phyloP scores from a whole-genome alignment of 352 stramenopile genomes.

The Pythium aquatile region DNA sequence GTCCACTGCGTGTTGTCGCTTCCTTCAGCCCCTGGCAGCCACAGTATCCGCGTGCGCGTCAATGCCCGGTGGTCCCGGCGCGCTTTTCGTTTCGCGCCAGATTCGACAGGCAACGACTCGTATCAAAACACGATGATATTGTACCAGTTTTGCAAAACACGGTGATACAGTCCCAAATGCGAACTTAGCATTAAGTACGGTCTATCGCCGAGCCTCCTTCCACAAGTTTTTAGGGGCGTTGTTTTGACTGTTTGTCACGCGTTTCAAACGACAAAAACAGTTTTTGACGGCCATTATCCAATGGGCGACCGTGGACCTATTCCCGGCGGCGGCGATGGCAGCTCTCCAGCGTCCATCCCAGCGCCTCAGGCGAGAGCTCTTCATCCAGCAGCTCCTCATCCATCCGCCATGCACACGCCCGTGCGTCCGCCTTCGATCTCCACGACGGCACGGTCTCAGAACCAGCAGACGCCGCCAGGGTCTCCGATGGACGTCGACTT shows the following conservation, averaged over 20 bases:
- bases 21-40: background rate
- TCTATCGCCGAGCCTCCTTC: background rate
- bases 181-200: constrained; percentile 2
- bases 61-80: background rate
- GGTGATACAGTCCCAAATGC: background rate
- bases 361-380: background rate
- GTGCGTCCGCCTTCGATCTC: constrained; percentile 5
- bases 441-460: background rate
- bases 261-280: constrained; percentile 6
- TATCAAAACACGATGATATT: background rate
- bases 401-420: background rate
- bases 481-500: constrained; percentile 29
- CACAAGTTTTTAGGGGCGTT: background rate
- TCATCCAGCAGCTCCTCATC: background rate
- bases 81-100: constrained; percentile 21
- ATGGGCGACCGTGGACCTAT: background rate
- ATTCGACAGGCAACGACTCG: constrained; percentile 7
- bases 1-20: background rate
- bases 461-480: constrained; percentile 13
- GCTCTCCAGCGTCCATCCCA: background rate
- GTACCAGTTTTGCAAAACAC: background rate
- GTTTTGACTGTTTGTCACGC: constrained; percentile 5
- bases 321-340: background rate
- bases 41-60: background rate
- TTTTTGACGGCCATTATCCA: background rate